Base-by-base conservation (phyloP, 2,329 filamentous ascomycete species). In the Xylaria sp. region DNA sequence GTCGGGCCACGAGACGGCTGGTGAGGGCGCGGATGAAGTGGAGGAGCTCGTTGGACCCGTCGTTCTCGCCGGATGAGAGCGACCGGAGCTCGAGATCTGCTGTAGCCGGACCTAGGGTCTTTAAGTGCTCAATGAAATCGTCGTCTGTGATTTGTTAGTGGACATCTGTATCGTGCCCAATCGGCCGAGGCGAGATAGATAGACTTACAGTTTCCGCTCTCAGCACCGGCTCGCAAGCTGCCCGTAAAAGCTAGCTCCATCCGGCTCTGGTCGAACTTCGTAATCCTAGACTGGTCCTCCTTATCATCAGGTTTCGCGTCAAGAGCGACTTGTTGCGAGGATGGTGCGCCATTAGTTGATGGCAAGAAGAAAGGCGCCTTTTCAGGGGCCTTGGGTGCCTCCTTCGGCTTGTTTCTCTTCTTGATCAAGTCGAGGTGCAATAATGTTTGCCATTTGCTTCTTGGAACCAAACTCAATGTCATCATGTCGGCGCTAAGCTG, bases 341-440 rank as follows among this genome's bases (percentile, higher is more conserved):
- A 59, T 46, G 55, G 60, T 46, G 50, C 59, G 7, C 65, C 75
- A 5, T 80, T 79, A 3, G 88, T 77, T 0, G 88, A 88, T 0
- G 92, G 91, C 3, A 97, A 80, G 79, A 97, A 97, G 80, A 97
- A 97, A 0, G 94, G 95, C 0, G 93, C 93, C 71, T 95, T 96
- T 72, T 97, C 91, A 0, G 94, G 94, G 5, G 86, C 83, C 76
- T 97, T 97, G 13, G 92, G 92, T 0, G 92, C 85, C 73, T 97
- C 92, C 65, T 86, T 92, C 0, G 95, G 94, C 75, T 94, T 96
- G 76, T 99, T 99, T 62, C 94, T 89, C 74, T 92, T 85, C 76
- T 92, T 90, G 72, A 99, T 96, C 30, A 92, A 78, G 70, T 99
- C 94, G 2, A 99, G 82, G 73, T 99, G 91, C 34, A 99, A 80